Evolutionary conservation across 2,329 filamentous ascomycete genomes (phyloP).

Genomic region (Fusarium fujikuroi): DNA sequence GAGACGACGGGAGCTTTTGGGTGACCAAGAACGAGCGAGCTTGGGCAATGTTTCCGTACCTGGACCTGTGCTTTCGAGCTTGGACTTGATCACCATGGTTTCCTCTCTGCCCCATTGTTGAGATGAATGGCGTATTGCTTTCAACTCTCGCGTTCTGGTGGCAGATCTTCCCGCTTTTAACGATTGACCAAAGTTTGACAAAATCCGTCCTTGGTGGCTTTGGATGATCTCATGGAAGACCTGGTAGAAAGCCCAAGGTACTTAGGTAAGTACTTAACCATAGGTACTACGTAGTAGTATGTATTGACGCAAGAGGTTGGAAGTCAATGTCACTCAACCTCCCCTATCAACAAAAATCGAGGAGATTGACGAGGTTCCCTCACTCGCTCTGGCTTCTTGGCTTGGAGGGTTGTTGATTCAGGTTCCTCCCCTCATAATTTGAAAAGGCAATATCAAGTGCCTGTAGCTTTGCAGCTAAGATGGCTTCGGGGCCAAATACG

Average conservation of each 20-base stretch:
- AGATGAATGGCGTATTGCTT: slow-evolving; percentile 26
- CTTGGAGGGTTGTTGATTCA: slow-evolving; percentile 37
- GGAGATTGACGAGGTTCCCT: neutral
- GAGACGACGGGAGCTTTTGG: slow-evolving; percentile 10
- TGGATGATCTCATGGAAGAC: slow-evolving; percentile 5
- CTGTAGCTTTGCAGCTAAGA: slow-evolving; percentile 38
- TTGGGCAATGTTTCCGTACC: slow-evolving; percentile 1
- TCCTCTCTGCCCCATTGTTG: neutral
- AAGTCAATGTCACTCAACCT: slow-evolving; percentile 9
- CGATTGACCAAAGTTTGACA: slow-evolving; percentile 22
- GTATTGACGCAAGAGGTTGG: neutral
- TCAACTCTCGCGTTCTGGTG: slow-evolving; percentile 23
- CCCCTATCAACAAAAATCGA: neutral
- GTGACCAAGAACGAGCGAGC: slow-evolving; percentile 9
- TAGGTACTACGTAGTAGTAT: neutral
- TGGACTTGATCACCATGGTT: slow-evolving; percentile 8
- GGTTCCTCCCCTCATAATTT: slow-evolving; percentile 34
- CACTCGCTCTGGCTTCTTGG: slow-evolving; percentile 6
- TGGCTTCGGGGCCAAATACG: slow-evolving; percentile 30
- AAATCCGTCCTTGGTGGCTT: slow-evolving; percentile 12
- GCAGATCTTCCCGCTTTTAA: slow-evolving; percentile 30
- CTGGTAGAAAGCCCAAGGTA: neutral
- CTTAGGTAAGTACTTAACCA: neutral
- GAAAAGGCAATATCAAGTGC: slow-evolving; percentile 34
- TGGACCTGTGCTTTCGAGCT: slow-evolving; percentile 1